Evolutionary conservation across 2,329 filamentous ascomycete species (phyloP), one percentile per base, ranked within the genome.

Genomic region (Alternaria gaisen): DNA sequence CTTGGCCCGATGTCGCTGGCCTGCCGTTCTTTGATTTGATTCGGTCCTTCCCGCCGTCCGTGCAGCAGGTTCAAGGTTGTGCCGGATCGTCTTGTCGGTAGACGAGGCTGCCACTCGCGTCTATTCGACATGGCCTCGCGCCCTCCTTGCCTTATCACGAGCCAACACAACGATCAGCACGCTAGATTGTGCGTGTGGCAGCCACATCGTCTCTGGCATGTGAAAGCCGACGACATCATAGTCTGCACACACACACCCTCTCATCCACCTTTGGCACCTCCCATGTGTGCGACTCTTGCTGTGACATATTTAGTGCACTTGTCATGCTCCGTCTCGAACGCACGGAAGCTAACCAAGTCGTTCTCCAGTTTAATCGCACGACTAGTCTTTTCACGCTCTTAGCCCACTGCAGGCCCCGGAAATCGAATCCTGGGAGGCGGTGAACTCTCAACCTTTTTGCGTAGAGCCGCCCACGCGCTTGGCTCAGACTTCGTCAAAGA

Each of bases 21-120:
- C 41, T 63, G 62, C 58, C 69, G 57, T 56, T 64, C 63, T 68
- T 63, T 43, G 53, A 51, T 56, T 62, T 76, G 72, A 77, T 75
- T 76, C 71, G 73, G 63, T 70, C 70, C 61, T 63, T 69, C 63
- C 68, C 69, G 70, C 58, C 53, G 65, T 58, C 69, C 53, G 66
- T 72, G 72, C 68, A 60, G 64, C 64, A 58, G 47, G 61, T 22
- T 7, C 44, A 24, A 48, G 30, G 46, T 48, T 57, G 61, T 68
- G 65, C 62, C 64, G 63, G 60, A 47, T 55, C 58, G 50, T 18
- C 30, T 54, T 53, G 56, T 50, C 60, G 51, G 40, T 60, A 65
- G 52, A 72, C 71, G 71, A 76, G 73, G 73, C 73, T 77, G 70
- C 62, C 63, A 64, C 41, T 50, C 53, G 62, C 51, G 56, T 61